Conservation (phyloP, 2,329 filamentous ascomycete genomes). For the Colletotrichum tabaci region DNA sequence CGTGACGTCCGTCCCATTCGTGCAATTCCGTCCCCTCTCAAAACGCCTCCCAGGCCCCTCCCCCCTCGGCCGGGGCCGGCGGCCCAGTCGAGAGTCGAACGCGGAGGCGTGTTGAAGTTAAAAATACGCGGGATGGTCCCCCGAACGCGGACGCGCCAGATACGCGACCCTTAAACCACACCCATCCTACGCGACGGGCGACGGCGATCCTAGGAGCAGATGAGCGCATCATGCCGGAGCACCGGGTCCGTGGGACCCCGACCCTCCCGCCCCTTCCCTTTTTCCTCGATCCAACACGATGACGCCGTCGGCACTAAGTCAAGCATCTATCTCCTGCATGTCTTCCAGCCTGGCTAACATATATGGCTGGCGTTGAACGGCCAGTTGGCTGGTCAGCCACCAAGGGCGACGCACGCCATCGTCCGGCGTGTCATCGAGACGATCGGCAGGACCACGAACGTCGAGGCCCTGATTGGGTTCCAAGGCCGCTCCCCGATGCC, state of each 20-base stretch:
- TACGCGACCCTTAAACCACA: conserved; percentile 34
- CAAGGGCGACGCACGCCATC: conserved; percentile 13
- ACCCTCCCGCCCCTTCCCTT: conserved; percentile 5
- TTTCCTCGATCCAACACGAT: not conserved
- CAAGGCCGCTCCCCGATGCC: conserved; percentile 3
- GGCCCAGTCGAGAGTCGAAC: conserved; percentile 9
- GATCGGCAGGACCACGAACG: conserved; percentile 16
- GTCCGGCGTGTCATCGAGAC: conserved; percentile 1
- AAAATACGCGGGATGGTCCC: not conserved
- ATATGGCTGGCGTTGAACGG: not conserved
- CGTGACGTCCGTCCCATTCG: conserved; percentile 23
- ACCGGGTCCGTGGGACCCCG: conserved; percentile 35
- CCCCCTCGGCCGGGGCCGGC: not conserved
- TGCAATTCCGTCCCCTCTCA: conserved; percentile 2
- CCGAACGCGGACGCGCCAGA: conserved; percentile 33
- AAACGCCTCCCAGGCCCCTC: not conserved
- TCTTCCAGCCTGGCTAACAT: conserved; percentile 6
- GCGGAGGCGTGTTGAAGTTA: conserved; percentile 10
- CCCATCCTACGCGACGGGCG: conserved; percentile 34
- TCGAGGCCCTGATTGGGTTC: not conserved
- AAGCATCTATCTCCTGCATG: conserved; percentile 30
- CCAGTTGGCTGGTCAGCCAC: conserved; percentile 4
- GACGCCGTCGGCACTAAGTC: conserved; percentile 18
- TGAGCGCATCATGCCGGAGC: conserved; percentile 16
- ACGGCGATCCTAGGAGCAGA: conserved; percentile 26